Base-by-base conservation (phyloP, 2,329 filamentous ascomycete species). In the Scopulariopsis brevicaulis region DNA sequence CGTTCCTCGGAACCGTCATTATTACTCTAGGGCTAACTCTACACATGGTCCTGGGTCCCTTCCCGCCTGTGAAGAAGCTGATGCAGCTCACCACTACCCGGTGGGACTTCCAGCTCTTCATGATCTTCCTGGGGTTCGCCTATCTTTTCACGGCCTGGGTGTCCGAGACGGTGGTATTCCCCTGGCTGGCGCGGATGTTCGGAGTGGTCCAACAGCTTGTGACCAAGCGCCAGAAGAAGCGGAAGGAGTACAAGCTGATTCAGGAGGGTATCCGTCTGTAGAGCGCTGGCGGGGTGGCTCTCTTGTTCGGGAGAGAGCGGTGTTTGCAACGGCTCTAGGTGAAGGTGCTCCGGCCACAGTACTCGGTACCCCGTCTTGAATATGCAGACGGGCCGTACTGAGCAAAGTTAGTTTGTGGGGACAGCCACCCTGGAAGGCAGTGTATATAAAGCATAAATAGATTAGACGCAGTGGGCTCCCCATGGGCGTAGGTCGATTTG, bases 21-120 rank as follows among this genome's bases (percentile, higher is more conserved):
- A 68, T 86, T 18, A 81, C 90, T 0, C 71, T 94, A 4, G 69
- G 80, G 0, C 75, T 94, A 43, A 86, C 86, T 0, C 70, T 81
- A 1, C 94, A 95, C 69, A 92, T 99, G 86, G 79, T 96, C 32
- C 78, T 92, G 62, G 78, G 81, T 28, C 90, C 93, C 0, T 82
- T 86, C 0, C 71, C 77, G 22, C 87, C 86, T 80, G 71, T 97
- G 14, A 77, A 74, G 59, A 74, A 81, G 22, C 70, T 91, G 52
- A 99, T 99, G 92, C 84, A 97, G 69, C 74, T 99, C 60, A 97
- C 91, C 0, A 77, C 77, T 55, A 85, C 96, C 77, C 85, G 84
- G 43, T 73, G 76, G 63, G 75, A 79, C 56, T 99, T 95, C 71
- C 86, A 87, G 66, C 56, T 84, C 14, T 88, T 89, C 65, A 73